These are phyloP conservation scores for Chalciporus chontae DNA, from an alignment of 768 basidiomycete genomes.

Conservation along the genomic window DNA sequence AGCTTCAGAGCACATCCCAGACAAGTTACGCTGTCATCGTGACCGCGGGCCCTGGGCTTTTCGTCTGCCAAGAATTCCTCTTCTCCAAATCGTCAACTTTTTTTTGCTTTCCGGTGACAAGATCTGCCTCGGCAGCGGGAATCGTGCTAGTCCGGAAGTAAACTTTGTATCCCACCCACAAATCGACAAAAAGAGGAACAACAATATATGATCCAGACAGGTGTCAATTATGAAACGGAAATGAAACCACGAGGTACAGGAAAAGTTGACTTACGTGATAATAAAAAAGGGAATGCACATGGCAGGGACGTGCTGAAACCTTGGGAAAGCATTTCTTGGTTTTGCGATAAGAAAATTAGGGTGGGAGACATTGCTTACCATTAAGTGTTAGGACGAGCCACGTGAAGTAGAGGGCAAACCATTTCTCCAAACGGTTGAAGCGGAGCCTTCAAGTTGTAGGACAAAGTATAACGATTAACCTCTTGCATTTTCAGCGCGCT, in stretches of 20 bases:
- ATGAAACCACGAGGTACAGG: slow-evolving; percentile 22
- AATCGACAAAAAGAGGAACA: slow-evolving; percentile 14
- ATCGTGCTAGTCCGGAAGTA: slow-evolving; percentile 18
- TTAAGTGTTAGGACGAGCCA: slow-evolving; percentile 57
- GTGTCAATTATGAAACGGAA: slow-evolving; percentile 20
- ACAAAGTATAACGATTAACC: slow-evolving; percentile 39
- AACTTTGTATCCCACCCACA: slow-evolving; percentile 22
- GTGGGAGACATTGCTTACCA: slow-evolving; percentile 26
- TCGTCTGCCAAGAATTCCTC: slow-evolving; percentile 45
- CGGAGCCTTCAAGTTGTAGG: slow-evolving; percentile 57
- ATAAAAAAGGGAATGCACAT: slow-evolving; percentile 51
- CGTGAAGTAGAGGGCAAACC: slow-evolving; percentile 53
- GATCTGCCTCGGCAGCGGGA: slow-evolving; percentile 51
- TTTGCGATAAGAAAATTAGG: slow-evolving; percentile 8
- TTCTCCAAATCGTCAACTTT: slow-evolving; percentile 64
- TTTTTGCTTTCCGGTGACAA: slow-evolving; percentile 52
- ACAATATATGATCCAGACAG: slow-evolving; percentile 10
- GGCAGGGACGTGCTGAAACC: slow-evolving; percentile 23
- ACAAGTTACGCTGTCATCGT: slow-evolving; percentile 3
- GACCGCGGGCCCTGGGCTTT: slow-evolving; percentile 35
- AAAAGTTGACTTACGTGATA: slow-evolving; percentile 46
- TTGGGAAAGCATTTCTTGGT: slow-evolving; percentile 10
- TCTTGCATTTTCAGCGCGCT: slow-evolving; percentile 35
- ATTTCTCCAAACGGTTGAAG: slow-evolving; percentile 62
- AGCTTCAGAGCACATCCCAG: slow-evolving; percentile 8